phyloP scores from a whole-genome alignment of 2,329 filamentous ascomycete species.

The Botrytis sinoallii region DNA sequence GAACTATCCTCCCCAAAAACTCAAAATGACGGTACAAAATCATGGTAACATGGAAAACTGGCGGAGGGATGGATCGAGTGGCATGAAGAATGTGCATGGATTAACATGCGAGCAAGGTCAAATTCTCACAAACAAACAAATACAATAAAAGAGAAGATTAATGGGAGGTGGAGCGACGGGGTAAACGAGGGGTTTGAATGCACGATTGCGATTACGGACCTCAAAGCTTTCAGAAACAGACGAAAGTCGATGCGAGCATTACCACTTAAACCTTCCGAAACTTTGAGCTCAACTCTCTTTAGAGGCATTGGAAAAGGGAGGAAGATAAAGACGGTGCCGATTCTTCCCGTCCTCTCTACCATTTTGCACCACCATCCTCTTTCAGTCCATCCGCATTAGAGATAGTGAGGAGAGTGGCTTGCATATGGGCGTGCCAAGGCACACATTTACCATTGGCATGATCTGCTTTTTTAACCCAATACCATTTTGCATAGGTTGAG shows the following conservation, averaged over 20 bases:
- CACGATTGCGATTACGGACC: conserved; percentile 17
- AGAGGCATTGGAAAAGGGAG: neutral
- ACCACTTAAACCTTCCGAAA: neutral
- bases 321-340: neutral
- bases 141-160: neutral
- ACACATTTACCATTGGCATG: neutral
- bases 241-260: neutral
- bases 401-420: conserved; percentile 9
- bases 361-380: neutral
- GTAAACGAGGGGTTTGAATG: neutral
- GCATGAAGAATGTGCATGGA: neutral
- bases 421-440: conserved; percentile 3
- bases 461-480: neutral
- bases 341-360: conserved; percentile 3
- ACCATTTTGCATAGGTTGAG: neutral
- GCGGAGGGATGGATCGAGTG: neutral
- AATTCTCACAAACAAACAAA: neutral
- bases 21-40: neutral
- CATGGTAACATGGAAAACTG: neutral
- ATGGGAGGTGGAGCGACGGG: neutral
- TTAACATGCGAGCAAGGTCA: conserved; percentile 1
- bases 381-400: neutral
- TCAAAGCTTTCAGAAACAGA: neutral
- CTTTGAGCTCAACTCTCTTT: neutral
- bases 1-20: neutral